These are phyloP conservation scores for Talaromyces atroroseus DNA, from an alignment of 2,329 filamentous ascomycete species.

Conservation along the genomic window DNA sequence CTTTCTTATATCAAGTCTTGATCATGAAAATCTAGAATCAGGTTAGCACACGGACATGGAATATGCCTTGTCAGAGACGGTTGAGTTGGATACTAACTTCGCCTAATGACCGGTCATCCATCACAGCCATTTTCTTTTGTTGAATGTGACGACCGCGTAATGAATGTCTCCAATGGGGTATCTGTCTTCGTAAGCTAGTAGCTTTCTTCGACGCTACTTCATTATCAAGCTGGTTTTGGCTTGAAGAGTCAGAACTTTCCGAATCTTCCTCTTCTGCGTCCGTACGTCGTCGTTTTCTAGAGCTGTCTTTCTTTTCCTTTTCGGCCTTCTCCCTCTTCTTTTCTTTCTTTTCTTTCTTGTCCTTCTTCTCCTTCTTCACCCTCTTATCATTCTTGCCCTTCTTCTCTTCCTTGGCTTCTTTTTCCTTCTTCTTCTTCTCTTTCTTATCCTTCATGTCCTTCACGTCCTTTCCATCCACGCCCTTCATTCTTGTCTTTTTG, in stretches of 20 bases:
- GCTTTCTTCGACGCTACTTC: conserved; percentile 32
- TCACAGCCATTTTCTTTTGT: conserved; percentile 76
- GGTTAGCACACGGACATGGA: conserved; percentile 13
- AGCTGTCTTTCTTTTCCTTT: conserved; percentile 9
- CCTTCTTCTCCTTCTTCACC: conserved; percentile 6
- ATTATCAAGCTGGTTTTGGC: not conserved
- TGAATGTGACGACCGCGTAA: conserved; percentile 78
- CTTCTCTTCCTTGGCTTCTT: not conserved
- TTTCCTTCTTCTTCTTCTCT: conserved; percentile 17
- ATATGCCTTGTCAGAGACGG: not conserved
- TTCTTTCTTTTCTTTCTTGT: conserved; percentile 21
- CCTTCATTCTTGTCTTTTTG: not conserved
- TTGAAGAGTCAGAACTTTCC: conserved; percentile 19
- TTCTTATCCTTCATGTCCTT: not conserved
- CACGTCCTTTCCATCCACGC: not conserved
- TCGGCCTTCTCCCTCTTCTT: conserved; percentile 2
- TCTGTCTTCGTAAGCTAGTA: conserved; percentile 45
- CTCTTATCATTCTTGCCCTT: conserved; percentile 4
- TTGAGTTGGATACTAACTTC: conserved; percentile 57
- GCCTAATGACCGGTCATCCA: conserved; percentile 76
- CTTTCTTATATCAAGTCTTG: conserved; percentile 18
- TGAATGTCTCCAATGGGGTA: conserved; percentile 59
- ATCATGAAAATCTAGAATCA: conserved; percentile 34
- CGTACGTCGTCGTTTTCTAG: conserved; percentile 31
- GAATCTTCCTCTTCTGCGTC: conserved; percentile 25